Evolutionary conservation across 202 grass and related monocot species (phyloP).

Genomic region (Schoenoplectus triqueter): DNA sequence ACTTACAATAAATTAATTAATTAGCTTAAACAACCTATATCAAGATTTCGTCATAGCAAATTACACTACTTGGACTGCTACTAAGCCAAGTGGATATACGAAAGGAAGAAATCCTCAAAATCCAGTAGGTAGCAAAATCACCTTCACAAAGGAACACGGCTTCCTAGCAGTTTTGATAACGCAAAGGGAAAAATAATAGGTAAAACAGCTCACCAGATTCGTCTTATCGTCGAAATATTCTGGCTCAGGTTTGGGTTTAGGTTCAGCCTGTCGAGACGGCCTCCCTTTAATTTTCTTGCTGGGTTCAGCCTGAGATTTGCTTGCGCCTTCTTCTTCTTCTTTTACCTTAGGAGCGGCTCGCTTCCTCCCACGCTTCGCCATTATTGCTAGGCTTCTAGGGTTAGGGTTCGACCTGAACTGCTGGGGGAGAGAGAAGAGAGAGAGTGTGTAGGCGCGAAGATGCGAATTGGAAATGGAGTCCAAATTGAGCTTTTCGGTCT

Average conservation of each 20-base stretch:
- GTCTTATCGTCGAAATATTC: slow-evolving; percentile 25
- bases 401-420: neutral
- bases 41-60: neutral
- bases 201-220: slow-evolving; percentile 24
- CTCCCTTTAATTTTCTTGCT: slow-evolving; percentile 10
- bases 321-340: neutral
- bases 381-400: neutral
- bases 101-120: neutral
- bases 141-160: neutral
- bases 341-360: slow-evolving; percentile 1
- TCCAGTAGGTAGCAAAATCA: neutral
- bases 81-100: neutral
- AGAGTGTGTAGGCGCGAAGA: neutral
- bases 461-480: neutral
- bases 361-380: slow-evolving; percentile 32
- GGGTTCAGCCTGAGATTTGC: neutral
- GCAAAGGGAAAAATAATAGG: neutral
- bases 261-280: neutral
- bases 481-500: neutral
- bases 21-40: neutral
- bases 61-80: neutral
- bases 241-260: slow-evolving; percentile 33
- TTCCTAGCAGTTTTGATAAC: neutral
- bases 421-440: neutral
- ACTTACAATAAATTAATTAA: neutral